phyloP scores from a whole-genome alignment of 148 eudicot genomes.

The Arctostaphylos glauca region DNA sequence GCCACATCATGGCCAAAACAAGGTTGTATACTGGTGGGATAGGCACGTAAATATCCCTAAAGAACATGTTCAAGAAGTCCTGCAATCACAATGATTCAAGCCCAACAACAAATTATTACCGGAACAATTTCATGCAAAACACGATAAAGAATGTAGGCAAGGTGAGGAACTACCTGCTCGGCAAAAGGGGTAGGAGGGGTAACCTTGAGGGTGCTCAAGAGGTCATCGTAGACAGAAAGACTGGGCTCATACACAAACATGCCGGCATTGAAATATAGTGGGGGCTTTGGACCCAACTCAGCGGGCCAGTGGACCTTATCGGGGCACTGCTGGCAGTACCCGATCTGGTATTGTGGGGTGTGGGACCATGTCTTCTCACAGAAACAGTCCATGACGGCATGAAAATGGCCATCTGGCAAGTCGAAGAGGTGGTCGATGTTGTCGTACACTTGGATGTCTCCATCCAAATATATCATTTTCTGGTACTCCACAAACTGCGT shows the following conservation, averaged over 20 bases:
- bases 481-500: conserved; percentile 47
- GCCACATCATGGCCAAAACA: conserved; percentile 52
- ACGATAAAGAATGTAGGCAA: no score
- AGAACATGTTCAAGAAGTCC: conserved; percentile 54
- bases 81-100: background rate
- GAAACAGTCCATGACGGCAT: conserved; percentile 49
- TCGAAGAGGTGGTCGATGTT: conserved; percentile 48
- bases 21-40: conserved; percentile 40
- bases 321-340: conserved; percentile 45
- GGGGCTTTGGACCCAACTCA: conserved; percentile 33
- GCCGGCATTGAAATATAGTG: conserved; percentile 43
- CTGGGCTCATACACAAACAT: conserved; percentile 41
- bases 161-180: conserved; percentile 25
- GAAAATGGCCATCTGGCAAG: conserved; percentile 33
- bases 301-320: conserved; percentile 31
- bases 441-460: conserved; percentile 46
- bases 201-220: conserved; percentile 30
- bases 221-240: conserved; percentile 30
- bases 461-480: conserved; percentile 48
- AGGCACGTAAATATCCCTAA: conserved; percentile 38
- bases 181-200: conserved; percentile 46
- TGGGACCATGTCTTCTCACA: conserved; percentile 47
- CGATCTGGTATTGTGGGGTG: conserved; percentile 36
- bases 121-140: no score
- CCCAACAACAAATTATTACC: no score